Percentiles rank a stretch among this genome's conserved stretches.
Evolutionary conservation across 805 yeast genomes (phyloP).

Genomic region (Sungouiozyma intestinalis): DNA sequence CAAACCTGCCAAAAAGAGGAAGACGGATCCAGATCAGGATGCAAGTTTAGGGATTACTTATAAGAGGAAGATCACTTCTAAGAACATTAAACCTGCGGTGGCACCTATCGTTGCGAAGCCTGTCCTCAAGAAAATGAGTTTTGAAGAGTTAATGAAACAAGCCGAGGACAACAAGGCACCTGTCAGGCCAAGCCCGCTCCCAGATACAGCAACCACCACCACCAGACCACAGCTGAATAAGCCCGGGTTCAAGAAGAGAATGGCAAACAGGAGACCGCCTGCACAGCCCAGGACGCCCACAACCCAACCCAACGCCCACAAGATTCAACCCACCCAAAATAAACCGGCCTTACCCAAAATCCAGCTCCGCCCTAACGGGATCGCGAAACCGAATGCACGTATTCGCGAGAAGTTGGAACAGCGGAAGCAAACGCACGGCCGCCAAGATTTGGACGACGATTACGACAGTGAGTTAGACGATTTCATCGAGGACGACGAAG

Average conservation of each 20-base stretch:
- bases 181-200: slow-evolving; percentile 6
- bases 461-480: slow-evolving; percentile 16
- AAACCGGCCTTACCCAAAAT: slow-evolving; percentile 8
- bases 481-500: slow-evolving; percentile 34
- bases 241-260: slow-evolving; percentile 11
- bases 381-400: slow-evolving; percentile 49
- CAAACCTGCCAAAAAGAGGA: slow-evolving; percentile 4
- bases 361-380: slow-evolving; percentile 12
- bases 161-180: slow-evolving; percentile 34
- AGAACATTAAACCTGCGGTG: neutral
- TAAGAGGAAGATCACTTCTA: slow-evolving; percentile 12
- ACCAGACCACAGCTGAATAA: slow-evolving; percentile 4
- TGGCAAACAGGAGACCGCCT: too few relatives aligned
- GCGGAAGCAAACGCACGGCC: slow-evolving; percentile 15
- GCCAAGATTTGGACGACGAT: slow-evolving; percentile 1
- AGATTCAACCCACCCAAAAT: neutral
- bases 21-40: slow-evolving; percentile 9
- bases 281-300: too few relatives aligned
- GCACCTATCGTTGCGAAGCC: slow-evolving; percentile 10
- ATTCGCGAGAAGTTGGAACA: slow-evolving; percentile 38
- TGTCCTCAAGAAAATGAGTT: slow-evolving; percentile 35
- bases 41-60: slow-evolving; percentile 14
- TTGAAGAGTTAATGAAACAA: slow-evolving; percentile 47
- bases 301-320: neutral
- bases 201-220: slow-evolving; percentile 1